phyloP scores from a whole-genome alignment of 768 basidiomycete genomes.

The Pulveroboletus sp. region DNA sequence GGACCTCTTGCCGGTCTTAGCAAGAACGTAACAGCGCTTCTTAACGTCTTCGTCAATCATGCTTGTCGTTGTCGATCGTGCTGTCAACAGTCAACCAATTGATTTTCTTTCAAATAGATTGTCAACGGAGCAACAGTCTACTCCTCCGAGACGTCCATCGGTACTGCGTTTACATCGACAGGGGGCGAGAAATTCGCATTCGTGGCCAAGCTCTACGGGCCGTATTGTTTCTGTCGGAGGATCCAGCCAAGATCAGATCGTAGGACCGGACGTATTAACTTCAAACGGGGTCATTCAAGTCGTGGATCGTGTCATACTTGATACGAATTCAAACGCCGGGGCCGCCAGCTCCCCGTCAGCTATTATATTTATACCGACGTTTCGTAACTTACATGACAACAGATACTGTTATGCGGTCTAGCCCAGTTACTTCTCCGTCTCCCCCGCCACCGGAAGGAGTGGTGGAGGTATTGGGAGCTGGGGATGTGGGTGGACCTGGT shows the following conservation, averaged over 20 bases:
- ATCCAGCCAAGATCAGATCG: conserved; percentile 46
- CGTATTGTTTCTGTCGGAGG: conserved; percentile 46
- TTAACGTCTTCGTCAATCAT: conserved; percentile 52
- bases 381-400: neutral
- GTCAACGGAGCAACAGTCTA: conserved; percentile 69
- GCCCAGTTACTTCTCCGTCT: conserved; percentile 33
- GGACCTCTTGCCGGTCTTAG: conserved; percentile 30
- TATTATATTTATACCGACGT: too few relatives aligned
- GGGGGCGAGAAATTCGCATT: conserved; percentile 53
- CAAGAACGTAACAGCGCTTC: conserved; percentile 44
- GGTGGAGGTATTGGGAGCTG: conserved; percentile 1
- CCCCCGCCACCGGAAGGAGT: neutral
- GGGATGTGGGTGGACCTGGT: conserved; percentile 1
- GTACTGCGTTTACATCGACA: conserved; percentile 43
- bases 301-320: conserved; percentile 49
- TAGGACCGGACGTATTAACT: conserved; percentile 54
- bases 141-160: conserved; percentile 43
- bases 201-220: conserved; percentile 51
- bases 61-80: conserved; percentile 31
- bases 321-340: conserved; percentile 36
- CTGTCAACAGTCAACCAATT: neutral
- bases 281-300: conserved; percentile 69
- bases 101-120: conserved; percentile 32
- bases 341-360: conserved; percentile 55
- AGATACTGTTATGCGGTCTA: conserved; percentile 44